Conservation (phyloP, 768 basidiomycete species). For the Glaciozyma martinii region DNA sequence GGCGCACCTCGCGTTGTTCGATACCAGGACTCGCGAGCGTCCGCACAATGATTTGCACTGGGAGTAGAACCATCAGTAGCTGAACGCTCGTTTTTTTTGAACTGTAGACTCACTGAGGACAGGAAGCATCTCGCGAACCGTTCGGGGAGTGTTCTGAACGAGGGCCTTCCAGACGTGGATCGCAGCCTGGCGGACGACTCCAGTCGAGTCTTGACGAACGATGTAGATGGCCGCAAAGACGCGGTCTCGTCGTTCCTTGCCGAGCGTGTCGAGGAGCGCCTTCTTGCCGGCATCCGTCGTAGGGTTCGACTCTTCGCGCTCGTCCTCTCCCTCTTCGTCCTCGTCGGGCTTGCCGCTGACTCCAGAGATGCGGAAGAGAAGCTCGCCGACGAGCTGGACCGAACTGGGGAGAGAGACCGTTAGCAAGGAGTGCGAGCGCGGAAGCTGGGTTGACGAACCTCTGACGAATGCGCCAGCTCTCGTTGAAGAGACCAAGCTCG, state of each 20-base stretch:
- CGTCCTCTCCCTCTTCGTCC: conserved; percentile 39
- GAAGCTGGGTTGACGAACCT: conserved; percentile 45
- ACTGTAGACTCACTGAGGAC: conserved; percentile 53
- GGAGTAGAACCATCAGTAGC: neutral
- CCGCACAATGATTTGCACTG: conserved; percentile 55
- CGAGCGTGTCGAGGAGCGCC: conserved; percentile 78
- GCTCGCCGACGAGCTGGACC: conserved; percentile 87
- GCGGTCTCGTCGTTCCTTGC: conserved; percentile 76
- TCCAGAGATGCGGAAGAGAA: conserved; percentile 92
- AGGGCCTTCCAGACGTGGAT: conserved; percentile 97
- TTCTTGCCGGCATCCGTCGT: conserved; percentile 63
- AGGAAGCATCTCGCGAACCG: conserved; percentile 82
- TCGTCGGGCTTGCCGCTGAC: conserved; percentile 82
- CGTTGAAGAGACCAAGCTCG: conserved; percentile 88
- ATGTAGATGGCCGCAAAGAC: conserved; percentile 85
- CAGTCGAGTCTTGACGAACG: conserved; percentile 85
- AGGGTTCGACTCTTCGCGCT: conserved; percentile 51
- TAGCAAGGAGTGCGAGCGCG: conserved; percentile 36
- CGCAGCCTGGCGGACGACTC: conserved; percentile 77
- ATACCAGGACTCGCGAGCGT: conserved; percentile 66
- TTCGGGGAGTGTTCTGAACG: conserved; percentile 85
- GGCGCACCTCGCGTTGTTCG: conserved; percentile 78
- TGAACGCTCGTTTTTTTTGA: neutral
- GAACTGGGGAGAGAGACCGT: conserved; percentile 60
- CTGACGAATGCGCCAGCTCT: conserved; percentile 78